phyloP scores from a whole-genome alignment of 805 yeast species.

The Candida suzukii region DNA sequence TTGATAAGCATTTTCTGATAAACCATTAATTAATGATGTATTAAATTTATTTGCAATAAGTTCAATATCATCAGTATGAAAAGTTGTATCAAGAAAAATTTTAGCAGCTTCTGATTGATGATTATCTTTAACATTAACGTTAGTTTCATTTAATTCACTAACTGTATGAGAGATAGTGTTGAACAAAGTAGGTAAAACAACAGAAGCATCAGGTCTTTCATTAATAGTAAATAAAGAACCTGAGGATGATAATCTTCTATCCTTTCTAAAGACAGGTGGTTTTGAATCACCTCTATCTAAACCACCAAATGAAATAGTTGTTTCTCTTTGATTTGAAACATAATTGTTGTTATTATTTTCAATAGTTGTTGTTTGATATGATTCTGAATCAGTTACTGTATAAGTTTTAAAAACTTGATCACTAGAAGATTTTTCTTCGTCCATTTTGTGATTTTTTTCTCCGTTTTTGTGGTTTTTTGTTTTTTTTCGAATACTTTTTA shows the following conservation, averaged over 20 bases:
- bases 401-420: background rate
- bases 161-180: background rate
- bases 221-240: background rate
- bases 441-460: no score
- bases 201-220: background rate
- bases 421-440: no score
- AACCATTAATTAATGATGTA: background rate
- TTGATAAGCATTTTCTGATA: background rate
- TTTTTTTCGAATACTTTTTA: no score
- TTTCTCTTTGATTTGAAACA: background rate
- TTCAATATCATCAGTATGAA: background rate
- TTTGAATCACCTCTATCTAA: background rate
- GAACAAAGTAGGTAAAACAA: background rate
- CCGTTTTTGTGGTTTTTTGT: no score
- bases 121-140: background rate
- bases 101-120: background rate
- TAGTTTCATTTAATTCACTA: background rate
- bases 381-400: background rate
- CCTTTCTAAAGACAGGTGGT: background rate
- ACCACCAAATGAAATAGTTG: background rate
- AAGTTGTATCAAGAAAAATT: background rate
- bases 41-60: background rate
- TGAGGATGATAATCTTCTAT: background rate
- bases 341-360: background rate
- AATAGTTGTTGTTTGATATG: background rate